Evolutionary conservation across 2,329 filamentous ascomycete species (phyloP).

Genomic region (Colletotrichum kahawae): DNA sequence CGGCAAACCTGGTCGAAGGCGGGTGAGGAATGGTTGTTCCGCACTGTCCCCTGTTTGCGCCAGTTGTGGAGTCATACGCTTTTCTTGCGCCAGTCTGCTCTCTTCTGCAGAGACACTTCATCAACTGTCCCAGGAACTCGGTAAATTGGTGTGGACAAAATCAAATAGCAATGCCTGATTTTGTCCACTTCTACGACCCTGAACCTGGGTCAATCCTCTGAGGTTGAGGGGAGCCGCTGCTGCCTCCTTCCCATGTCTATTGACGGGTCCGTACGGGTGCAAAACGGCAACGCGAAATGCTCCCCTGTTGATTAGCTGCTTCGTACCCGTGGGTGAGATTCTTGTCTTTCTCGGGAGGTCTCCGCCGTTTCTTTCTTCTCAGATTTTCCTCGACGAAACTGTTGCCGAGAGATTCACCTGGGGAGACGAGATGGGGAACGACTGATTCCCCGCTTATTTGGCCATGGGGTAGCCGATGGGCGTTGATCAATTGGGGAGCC

Average conservation of each 20-base stretch:
- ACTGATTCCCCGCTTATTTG: neutral
- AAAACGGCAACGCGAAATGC: neutral
- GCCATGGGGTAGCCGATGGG: neutral
- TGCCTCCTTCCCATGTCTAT: neutral
- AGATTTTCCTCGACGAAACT: neutral
- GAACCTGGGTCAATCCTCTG: neutral
- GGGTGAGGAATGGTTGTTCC: neutral
- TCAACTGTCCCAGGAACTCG: constrained; percentile 14
- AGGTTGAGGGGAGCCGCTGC: neutral
- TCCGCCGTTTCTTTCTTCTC: neutral
- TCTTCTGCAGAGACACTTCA: constrained; percentile 16
- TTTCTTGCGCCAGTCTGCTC: neutral
- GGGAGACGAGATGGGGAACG: neutral
- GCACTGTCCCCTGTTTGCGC: neutral
- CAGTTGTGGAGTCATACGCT: neutral
- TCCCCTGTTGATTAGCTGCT: neutral
- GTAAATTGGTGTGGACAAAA: constrained; percentile 12
- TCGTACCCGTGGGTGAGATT: neutral
- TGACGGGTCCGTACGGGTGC: neutral
- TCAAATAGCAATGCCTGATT: neutral
- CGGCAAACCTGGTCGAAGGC: neutral
- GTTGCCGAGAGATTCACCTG: neutral
- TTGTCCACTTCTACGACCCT: neutral
- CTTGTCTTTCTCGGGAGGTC: neutral
- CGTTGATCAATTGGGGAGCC: neutral